phyloP scores from a whole-genome alignment of 352 stramenopile genomes.

The Pythium oligandrum region DNA sequence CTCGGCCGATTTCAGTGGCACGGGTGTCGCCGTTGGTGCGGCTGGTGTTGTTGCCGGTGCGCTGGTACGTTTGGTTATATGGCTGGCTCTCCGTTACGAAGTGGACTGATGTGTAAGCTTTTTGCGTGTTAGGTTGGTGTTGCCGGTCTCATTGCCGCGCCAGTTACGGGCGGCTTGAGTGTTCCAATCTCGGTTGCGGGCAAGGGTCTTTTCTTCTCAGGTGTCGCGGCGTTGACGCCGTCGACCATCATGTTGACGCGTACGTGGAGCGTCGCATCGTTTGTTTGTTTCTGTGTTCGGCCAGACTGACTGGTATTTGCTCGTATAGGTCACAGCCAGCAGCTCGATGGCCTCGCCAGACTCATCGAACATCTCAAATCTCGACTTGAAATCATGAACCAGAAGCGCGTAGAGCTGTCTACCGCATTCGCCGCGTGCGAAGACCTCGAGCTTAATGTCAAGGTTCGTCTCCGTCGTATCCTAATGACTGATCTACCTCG shows the following conservation, averaged over 20 bases:
- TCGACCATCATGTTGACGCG: conserved; percentile 85
- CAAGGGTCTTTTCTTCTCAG: conserved; percentile 82
- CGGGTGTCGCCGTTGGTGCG: conserved; percentile 72
- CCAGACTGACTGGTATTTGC: no score
- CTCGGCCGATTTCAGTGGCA: conserved; percentile 83
- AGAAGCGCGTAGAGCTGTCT: conserved; percentile 75
- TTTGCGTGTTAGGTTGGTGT: conserved; percentile 42
- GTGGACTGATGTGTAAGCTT: not conserved
- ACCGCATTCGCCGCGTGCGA: conserved; percentile 67
- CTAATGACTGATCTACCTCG: no score
- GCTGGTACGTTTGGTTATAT: conserved; percentile 32
- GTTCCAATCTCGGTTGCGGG: conserved; percentile 77
- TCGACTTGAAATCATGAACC: conserved; percentile 82
- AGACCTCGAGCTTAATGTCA: conserved; percentile 74
- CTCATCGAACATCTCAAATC: conserved; percentile 79
- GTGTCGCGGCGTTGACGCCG: conserved; percentile 67
- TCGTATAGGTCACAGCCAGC: conserved; percentile 69
- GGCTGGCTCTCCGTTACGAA: not conserved
- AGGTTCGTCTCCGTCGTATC: conserved; percentile 20
- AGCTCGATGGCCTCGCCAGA: conserved; percentile 67
- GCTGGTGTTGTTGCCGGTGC: conserved; percentile 77
- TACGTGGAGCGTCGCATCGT: conserved; percentile 26
- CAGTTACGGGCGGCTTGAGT: conserved; percentile 75
- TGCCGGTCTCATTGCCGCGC: conserved; percentile 67
- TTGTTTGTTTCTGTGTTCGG: not conserved